Base-by-base conservation (phyloP, 2,329 filamentous ascomycete species). In the Colletotrichum euphorbiae region DNA sequence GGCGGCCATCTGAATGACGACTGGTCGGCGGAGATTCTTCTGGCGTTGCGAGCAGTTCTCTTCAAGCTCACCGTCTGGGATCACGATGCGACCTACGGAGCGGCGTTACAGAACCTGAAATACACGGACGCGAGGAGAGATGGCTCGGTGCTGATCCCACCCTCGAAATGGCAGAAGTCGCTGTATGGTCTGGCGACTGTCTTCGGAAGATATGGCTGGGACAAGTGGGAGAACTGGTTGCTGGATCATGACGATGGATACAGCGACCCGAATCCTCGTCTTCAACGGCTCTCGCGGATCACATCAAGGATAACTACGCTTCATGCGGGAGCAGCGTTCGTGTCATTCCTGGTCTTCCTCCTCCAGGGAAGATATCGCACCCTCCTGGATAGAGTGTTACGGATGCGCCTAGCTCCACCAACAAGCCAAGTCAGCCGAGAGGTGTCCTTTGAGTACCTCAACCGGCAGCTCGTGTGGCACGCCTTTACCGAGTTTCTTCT, bases 401-500 rank as follows among this genome's bases (percentile, higher is more conserved):
- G 92, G 67, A 90, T 99, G 79, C 90, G 95, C 62, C 87, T 99
- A 50, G 91, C 93, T 3, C 92, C 96, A 7, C 91, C 92, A 5
- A 94, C 91, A 3, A 93, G 89, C 75, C 93, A 97, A 76, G 91
- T 97, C 71, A 93, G 89, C 76, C 88, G 95, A 36, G 94, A 98
- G 79, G 94, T 99, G 28, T 97, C 93, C 1, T 98, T 99, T 77
- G 96, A 99, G 80, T 98, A 98, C 75, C 88, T 98, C 56, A 99
- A 99, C 78, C 90, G 96, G 54, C 96, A 99, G 80, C 89, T 99
- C 11, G 96, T 99, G 42, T 99, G 96, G 96, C 96, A 99, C 80
- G 96, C 96, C n/a, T 97, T 99, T 75, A 99, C 96, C 28, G 96
- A 99, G 78, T 99, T 99, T 74, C 84, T 99, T n/a, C 87, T 99